Conservation (phyloP, 306 rosid species). For the Quercus dentata region DNA sequence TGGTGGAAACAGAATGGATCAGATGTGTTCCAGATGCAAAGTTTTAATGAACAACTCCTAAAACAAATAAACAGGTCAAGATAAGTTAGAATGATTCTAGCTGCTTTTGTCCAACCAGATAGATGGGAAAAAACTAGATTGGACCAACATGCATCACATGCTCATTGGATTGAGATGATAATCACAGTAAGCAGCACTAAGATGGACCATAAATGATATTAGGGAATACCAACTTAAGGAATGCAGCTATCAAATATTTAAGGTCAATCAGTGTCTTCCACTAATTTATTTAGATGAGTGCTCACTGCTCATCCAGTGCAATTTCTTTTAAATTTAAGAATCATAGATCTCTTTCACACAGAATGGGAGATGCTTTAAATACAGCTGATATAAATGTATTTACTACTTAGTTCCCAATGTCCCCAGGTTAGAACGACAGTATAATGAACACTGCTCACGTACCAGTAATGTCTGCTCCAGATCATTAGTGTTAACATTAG, state of each 20-base stretch:
- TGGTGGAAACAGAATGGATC: background rate
- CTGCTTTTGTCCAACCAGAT: background rate
- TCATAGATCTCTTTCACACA: background rate
- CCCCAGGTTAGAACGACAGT: slow-evolving; percentile 3
- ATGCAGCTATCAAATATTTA: background rate
- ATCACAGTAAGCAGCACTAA: background rate
- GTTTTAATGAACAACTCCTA: background rate
- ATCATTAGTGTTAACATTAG: slow-evolving; percentile 78
- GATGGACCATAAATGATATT: background rate
- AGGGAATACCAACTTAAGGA: background rate
- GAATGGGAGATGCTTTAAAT: background rate
- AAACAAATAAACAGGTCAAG: background rate
- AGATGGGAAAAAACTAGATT: background rate
- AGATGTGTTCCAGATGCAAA: background rate
- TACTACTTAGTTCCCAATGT: background rate
- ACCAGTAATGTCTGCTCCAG: slow-evolving; percentile 89
- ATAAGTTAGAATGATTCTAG: background rate
- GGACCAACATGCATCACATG: background rate
- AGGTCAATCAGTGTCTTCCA: background rate
- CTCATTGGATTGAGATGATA: background rate
- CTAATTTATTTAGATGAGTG: background rate
- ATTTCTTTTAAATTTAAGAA: background rate
- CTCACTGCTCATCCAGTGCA: background rate
- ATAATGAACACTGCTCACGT: slow-evolving; percentile 22
- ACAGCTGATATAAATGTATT: background rate